A percentile compares a stretch with the other conserved stretches of the same genome.
Conservation (phyloP, 192 early-diverging fungal species). For the Jimgerdemannia flammicorona region DNA sequence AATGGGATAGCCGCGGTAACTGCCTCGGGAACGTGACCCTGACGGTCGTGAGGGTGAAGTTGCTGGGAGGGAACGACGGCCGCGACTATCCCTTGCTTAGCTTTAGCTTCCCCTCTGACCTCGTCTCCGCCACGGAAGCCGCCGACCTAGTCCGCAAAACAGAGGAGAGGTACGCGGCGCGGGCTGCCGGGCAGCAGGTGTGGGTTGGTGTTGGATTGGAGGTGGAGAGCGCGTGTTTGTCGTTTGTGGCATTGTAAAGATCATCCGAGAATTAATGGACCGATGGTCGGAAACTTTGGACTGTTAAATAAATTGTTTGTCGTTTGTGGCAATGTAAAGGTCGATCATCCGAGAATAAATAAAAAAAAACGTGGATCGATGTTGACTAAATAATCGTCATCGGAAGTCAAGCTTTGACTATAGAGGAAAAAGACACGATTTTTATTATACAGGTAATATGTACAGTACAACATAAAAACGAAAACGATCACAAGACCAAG, state of each 20-base stretch:
- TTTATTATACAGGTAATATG: no score
- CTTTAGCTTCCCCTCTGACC: neutral
- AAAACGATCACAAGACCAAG: no score
- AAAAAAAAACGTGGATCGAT: no score
- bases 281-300: no score
- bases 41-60: neutral
- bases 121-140: neutral
- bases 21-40: slow-evolving; percentile 15
- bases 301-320: no score
- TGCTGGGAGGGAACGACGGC: neutral
- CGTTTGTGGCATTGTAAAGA: neutral
- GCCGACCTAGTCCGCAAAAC: neutral
- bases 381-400: no score
- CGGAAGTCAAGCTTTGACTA: no score
- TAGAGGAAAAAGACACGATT: no score
- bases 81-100: neutral
- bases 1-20: slow-evolving; percentile 23
- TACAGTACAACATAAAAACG: no score
- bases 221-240: neutral
- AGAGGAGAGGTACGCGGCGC: neutral
- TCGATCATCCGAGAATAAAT: no score
- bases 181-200: neutral
- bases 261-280: no score
- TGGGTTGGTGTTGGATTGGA: neutral
- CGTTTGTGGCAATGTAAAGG: no score